These are phyloP conservation scores for Teratosphaeria destructans DNA, from an alignment of 2,329 filamentous ascomycete genomes.

Conservation along the genomic window DNA sequence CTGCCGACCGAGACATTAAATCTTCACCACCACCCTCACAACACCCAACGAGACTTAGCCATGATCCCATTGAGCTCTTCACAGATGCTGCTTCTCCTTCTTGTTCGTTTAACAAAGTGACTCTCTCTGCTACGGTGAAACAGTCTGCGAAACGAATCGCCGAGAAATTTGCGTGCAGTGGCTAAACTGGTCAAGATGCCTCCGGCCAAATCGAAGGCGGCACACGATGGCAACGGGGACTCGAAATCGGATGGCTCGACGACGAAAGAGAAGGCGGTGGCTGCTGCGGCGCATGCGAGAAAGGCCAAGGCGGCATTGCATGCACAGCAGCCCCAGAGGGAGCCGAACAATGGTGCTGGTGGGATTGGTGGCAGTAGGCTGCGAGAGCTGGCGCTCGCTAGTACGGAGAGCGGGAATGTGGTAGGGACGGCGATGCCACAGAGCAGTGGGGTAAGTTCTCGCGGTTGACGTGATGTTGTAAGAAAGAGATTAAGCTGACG, in stretches of 20 bases:
- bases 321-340: conserved; percentile 8
- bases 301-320: conserved; percentile 25
- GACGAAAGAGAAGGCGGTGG: conserved; percentile 32
- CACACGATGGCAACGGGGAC: conserved; percentile 21
- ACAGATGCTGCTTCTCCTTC: not conserved
- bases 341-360: not conserved
- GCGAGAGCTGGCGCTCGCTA: conserved; percentile 18
- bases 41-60: not conserved
- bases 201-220: conserved; percentile 21
- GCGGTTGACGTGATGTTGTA: not conserved
- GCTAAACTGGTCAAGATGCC: conserved; percentile 10
- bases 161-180: not conserved
- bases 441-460: conserved; percentile 10
- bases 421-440: conserved; percentile 1
- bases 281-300: conserved; percentile 28
- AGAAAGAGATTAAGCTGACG: not conserved
- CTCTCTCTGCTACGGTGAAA: not conserved
- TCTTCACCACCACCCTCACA: not conserved
- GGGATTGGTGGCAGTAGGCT: conserved; percentile 11
- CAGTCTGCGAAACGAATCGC: not conserved
- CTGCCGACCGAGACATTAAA: not conserved
- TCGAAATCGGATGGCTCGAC: conserved; percentile 24
- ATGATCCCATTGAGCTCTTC: not conserved
- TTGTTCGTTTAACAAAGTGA: not conserved
- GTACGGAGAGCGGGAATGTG: conserved; percentile 11